A percentile compares a stretch with the other conserved stretches of the same genome.
Conservation (phyloP, 179 eudicot species). For the Carnegiea gigantea region DNA sequence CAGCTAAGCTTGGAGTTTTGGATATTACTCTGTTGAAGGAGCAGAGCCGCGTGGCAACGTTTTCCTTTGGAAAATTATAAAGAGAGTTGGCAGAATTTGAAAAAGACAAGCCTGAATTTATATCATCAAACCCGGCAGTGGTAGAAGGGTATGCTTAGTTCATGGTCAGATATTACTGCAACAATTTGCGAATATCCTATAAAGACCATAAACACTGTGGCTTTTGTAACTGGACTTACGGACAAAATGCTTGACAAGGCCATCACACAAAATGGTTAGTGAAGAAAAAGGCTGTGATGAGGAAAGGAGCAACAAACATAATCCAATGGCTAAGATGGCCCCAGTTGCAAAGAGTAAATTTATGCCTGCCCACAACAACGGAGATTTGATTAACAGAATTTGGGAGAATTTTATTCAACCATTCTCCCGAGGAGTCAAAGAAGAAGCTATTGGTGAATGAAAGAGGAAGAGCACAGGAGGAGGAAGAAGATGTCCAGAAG, state of each 20-base stretch:
- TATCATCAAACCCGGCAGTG: conserved; percentile 57
- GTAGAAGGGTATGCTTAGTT: conserved; percentile 86
- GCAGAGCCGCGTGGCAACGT: conserved; percentile 79
- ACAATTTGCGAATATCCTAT: conserved; percentile 94
- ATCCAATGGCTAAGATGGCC: conserved; percentile 74
- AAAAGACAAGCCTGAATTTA: conserved; percentile 71
- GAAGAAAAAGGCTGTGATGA: conserved; percentile 62
- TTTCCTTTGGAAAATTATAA: conserved; percentile 71
- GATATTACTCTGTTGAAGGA: conserved; percentile 85
- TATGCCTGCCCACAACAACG: conserved; percentile 98
- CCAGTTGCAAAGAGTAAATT: conserved; percentile 64
- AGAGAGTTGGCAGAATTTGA: conserved; percentile 64
- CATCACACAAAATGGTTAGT: conserved; percentile 94
- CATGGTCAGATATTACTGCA: conserved; percentile 94
- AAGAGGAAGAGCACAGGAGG: conserved; percentile 64
- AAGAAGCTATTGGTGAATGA: conserved; percentile 39
- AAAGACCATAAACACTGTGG: conserved; percentile 53
- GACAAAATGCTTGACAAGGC: conserved; percentile 74
- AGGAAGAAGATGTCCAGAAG: conserved; percentile 63
- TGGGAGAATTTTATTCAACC: conserved; percentile 90
- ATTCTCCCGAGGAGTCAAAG: conserved; percentile 63
- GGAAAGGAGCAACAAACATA: conserved; percentile 63
- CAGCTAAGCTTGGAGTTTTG: conserved; percentile 74
- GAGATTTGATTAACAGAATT: conserved; percentile 71
- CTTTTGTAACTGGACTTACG: conserved; percentile 71